Evolutionary conservation across 768 basidiomycete genomes (phyloP), one percentile per base, ranked within the genome.

Genomic region (Botryobasidium botryosum): DNA sequence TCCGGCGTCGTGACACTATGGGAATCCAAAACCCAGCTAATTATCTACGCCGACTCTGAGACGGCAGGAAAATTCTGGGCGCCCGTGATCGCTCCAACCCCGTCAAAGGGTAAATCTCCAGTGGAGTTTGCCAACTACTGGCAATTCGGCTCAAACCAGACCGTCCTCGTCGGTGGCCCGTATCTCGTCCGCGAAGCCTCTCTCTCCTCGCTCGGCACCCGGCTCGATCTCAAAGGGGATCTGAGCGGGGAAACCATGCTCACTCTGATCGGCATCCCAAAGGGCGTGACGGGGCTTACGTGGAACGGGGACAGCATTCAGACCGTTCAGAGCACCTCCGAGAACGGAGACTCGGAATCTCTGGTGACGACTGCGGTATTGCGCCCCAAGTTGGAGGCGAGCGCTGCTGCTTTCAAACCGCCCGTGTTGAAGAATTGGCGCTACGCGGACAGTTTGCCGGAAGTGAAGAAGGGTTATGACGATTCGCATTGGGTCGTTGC

Each of bases 21-120:
- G 64, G 80, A 84, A 50, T 75, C 78, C 0, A 63, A 69, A 35
- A 68, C 68, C 1, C 77, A 81, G 52, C 66, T 85, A 17, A 59
- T 88, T 23, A 60, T 86, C 10, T 84, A 67, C 53, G 71, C 73
- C 5, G 82, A 86, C 54, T 67, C 74, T 0, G 61, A 55, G 12
- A 79, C 78, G 0, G 76, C 77, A 2, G 70, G 68, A 25, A 77
- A 75, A 0, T 83, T 84, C 64, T 88, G 79, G 75, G 67, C 77
- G 4, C 86, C 86, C 1, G 67, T 71, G 15, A 64, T 86, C 35
- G 60, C 62, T 12, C 5, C 40, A 6, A 4, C 24, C 24, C 7
- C 10, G n/a, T 6, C 21, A 7, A 5, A 17, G 25, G 35, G 4
- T 5, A 7, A n/a, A 27, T 47, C 32, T 43, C n/a, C 24, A 5